Percentiles rank a stretch among this genome's conserved stretches.
Evolutionary conservation across 148 eudicot species (phyloP).

Genomic region (Spergularia bocconei): DNA sequence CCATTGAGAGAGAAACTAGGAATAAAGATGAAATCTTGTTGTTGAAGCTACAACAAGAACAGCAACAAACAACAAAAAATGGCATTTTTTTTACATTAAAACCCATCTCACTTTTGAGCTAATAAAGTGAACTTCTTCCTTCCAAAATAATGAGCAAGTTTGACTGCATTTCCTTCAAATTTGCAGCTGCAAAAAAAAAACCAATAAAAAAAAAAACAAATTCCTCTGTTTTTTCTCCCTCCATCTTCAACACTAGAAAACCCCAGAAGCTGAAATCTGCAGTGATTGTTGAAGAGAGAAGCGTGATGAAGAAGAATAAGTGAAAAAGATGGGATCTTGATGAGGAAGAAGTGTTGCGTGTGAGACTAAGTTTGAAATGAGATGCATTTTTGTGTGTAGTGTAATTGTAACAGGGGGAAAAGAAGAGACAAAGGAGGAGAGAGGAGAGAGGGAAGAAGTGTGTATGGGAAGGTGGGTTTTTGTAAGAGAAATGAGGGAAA

Average conservation of each 20-base stretch:
- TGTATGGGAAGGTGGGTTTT: background rate
- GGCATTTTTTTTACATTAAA: background rate
- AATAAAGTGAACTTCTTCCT: background rate
- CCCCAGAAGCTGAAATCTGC: background rate
- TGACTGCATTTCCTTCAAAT: background rate
- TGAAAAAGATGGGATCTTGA: constrained; percentile 3
- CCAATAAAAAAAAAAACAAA: background rate
- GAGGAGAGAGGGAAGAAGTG: background rate
- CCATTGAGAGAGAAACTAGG: constrained; percentile 17
- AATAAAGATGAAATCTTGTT: constrained; percentile 16
- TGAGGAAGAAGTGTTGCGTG: constrained; percentile 2
- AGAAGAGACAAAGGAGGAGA: background rate
- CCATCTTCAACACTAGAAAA: background rate
- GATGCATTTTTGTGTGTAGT: constrained; percentile 13
- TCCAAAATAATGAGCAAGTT: background rate
- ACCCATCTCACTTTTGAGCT: background rate
- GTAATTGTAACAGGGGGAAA: background rate
- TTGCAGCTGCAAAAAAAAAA: background rate
- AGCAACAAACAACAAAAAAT: background rate
- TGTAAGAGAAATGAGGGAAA: background rate
- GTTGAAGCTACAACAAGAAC: constrained; percentile 1
- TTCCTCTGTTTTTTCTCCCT: background rate
- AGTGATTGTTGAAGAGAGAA: background rate
- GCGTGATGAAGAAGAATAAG: background rate
- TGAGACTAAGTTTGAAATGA: constrained; percentile 5